Conservation (phyloP, 2,329 filamentous ascomycete species). For the Diplodia corticola region DNA sequence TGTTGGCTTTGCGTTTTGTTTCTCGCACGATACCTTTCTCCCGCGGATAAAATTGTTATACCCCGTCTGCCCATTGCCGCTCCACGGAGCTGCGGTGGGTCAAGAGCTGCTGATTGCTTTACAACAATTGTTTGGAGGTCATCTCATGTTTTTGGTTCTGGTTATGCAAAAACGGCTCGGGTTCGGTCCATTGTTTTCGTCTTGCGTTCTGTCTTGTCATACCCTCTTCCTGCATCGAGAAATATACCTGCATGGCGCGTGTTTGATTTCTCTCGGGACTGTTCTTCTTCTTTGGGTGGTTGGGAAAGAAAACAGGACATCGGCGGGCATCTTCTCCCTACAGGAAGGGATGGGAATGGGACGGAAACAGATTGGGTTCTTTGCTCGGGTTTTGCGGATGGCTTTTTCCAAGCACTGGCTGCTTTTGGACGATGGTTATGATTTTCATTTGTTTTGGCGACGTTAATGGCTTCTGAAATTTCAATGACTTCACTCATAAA, state of each 20-base stretch:
- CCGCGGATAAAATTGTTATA: constrained; percentile 37
- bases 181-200: constrained; percentile 12
- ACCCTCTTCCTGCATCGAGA: constrained; percentile 17
- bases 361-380: constrained; percentile 10
- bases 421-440: constrained; percentile 16
- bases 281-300: not conserved
- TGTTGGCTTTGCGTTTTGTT: not conserved
- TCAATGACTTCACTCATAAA: constrained; percentile 9
- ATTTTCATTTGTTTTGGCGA: constrained; percentile 15
- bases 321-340: not conserved
- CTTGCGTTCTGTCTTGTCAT: constrained; percentile 14
- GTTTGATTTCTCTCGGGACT: constrained; percentile 5
- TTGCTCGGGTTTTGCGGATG: constrained; percentile 12
- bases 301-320: constrained; percentile 10
- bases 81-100: not conserved
- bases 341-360: constrained; percentile 8
- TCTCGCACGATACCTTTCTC: constrained; percentile 17
- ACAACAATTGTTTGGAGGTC: constrained; percentile 21
- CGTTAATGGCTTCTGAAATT: constrained; percentile 5
- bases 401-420: constrained; percentile 21
- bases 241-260: constrained; percentile 3
- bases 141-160: constrained; percentile 17
- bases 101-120: constrained; percentile 18
- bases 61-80: constrained; percentile 11
- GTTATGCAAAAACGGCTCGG: constrained; percentile 16